Conservation (phyloP, 1,284 basidiomycete species). For the Papiliotrema nemorosa region DNA sequence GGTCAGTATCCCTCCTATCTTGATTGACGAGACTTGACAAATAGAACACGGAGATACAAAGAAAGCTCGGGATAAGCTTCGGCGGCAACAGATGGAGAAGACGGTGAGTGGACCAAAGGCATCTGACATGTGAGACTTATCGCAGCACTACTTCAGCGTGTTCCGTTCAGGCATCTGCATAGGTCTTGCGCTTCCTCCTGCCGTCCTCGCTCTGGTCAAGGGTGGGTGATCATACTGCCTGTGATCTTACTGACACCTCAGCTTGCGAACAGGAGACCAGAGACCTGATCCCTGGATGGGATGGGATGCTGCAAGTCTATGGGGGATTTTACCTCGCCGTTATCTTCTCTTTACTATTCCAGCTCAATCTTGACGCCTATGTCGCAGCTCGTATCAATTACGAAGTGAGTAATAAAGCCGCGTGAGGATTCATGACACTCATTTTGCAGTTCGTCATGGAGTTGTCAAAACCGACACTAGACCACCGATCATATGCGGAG, state of each 20-base stretch:
- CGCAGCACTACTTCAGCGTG: conserved; percentile 65
- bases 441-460: conserved; percentile 76
- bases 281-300: conserved; percentile 64
- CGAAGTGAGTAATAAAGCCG: conserved; percentile 25
- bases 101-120: conserved; percentile 45
- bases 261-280: conserved; percentile 60
- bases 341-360: conserved; percentile 73
- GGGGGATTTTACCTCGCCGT: conserved; percentile 69
- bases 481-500: conserved; percentile 78
- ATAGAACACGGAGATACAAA: conserved; percentile 79
- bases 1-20: conserved; percentile 52
- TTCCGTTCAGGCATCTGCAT: conserved; percentile 72
- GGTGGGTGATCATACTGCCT: conserved; percentile 53
- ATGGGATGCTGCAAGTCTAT: conserved; percentile 75
- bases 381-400: conserved; percentile 75
- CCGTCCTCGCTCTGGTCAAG: conserved; percentile 64
- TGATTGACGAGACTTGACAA: background rate
- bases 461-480: conserved; percentile 70
- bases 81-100: conserved; percentile 56
- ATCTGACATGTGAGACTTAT: background rate
- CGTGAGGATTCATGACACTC: conserved; percentile 67
- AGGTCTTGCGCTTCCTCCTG: conserved; percentile 73
- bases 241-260: conserved; percentile 30
- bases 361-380: conserved; percentile 78
- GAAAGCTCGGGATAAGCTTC: conserved; percentile 66